Evolutionary conservation across 208 protist species (phyloP).

Genomic region (Vickermania ingenoplastis): DNA sequence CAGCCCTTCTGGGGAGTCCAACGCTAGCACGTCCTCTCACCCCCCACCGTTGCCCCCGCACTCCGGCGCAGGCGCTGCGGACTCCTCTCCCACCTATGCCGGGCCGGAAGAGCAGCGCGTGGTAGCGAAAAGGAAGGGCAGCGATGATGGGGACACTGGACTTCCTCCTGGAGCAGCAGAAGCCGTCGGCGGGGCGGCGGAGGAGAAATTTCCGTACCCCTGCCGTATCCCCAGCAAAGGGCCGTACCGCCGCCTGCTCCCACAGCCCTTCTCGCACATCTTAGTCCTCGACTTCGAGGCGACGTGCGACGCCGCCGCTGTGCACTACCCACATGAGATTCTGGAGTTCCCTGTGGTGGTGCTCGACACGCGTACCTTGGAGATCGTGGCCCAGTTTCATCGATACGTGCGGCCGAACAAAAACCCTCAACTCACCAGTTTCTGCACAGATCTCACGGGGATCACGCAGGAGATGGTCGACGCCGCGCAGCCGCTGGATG

Average conservation of each 20-base stretch:
- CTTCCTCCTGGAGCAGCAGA: neutral
- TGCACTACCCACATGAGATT: conserved; percentile 89
- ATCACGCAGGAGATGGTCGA: conserved; percentile 91
- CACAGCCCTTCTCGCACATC: conserved; percentile 85
- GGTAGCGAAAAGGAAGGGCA: neutral
- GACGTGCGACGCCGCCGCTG: conserved; percentile 66
- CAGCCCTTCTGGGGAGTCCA: neutral
- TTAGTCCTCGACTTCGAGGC: conserved; percentile 90
- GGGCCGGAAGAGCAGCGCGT: neutral
- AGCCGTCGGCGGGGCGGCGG: neutral
- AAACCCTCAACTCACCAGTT: conserved; percentile 73
- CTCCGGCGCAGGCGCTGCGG: neutral
- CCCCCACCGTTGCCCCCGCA: neutral
- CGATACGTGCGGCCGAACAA: conserved; percentile 80
- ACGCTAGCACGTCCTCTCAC: neutral
- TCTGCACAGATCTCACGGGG: conserved; percentile 93
- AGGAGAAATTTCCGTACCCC: neutral
- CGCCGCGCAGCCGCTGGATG: conserved; percentile 42
- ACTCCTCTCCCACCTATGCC: neutral
- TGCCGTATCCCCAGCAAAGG: conserved; percentile 20
- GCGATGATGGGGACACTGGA: neutral
- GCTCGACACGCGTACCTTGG: conserved; percentile 54
- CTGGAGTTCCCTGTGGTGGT: conserved; percentile 95
- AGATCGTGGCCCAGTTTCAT: conserved; percentile 80
- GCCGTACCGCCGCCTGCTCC: conserved; percentile 23